Evolutionary conservation across 305 asterid genomes (phyloP), one percentile per base, ranked within the genome.

Genomic region (Monarda citriodora): DNA sequence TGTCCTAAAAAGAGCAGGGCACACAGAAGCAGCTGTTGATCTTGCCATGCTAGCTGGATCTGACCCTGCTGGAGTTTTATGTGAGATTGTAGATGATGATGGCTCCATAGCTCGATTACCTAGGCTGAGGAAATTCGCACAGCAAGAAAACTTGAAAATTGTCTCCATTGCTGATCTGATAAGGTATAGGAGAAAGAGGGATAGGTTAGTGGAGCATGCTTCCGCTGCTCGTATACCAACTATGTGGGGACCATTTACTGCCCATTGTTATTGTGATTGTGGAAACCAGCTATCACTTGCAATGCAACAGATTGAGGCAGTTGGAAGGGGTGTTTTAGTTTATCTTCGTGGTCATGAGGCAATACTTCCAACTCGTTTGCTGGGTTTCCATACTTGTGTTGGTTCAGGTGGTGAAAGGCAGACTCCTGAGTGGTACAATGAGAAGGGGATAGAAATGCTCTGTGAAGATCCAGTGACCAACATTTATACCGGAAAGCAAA

Each of bases 91-190:
- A 58, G 99, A 91, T 61, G 98, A 94, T 58, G 98, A 94, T 74
- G 99, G 99, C 72, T 94, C 99, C 45, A 94, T 94, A 98, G 99
- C 98, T 66, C 82, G 99, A 56, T 72, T 94, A 44, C 98, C 99
- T 29, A 86, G 51, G 80, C 98, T 94, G 64, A 83, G 69, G 53
- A 58, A 81, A 68, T 88, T 94, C 66, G 96, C 73, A 13, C 46
- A 70, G 83, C 72, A 71, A 50, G 93, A 91, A 67, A 82, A 84
- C 70, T 55, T 94, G 76, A 94, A 91, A 77, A 68, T 94, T 58
- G 54, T 91, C 55, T 94, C 98, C 7, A 91, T 94, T 68, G 99
- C 96, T 26, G 99, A 94, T 77, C 70, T 94, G 61, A 86, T 94
- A 74, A 91, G 99, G 99, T 94, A 84, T 74, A 63, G 98, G 74